These are phyloP conservation scores for Entomortierella parvispora DNA, from an alignment of 192 early-diverging fungal genomes.

Conservation along the genomic window DNA sequence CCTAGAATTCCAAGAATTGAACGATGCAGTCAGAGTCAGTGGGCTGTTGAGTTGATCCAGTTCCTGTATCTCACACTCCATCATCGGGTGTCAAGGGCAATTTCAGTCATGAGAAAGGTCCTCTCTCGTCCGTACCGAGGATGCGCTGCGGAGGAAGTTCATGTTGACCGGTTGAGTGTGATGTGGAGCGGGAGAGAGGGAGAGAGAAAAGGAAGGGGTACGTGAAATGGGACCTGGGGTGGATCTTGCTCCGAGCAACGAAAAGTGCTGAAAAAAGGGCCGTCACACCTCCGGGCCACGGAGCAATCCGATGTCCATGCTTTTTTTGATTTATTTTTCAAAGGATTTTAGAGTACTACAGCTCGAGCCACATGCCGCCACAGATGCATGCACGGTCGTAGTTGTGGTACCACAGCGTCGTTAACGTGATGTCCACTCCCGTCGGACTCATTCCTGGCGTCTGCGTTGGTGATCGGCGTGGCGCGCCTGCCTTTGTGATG, in stretches of 20 bases:
- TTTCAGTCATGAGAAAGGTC: neutral
- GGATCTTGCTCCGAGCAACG: neutral
- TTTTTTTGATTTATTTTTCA: neutral
- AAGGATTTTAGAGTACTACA: constrained; percentile 8
- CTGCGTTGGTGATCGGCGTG: neutral
- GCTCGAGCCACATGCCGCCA: constrained; percentile 50
- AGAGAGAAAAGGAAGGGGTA: neutral
- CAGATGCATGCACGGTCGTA: constrained; percentile 49
- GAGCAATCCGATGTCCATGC: neutral
- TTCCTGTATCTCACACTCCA: neutral
- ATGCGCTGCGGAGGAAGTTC: constrained; percentile 25
- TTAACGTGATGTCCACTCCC: constrained; percentile 25
- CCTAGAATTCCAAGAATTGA: neutral
- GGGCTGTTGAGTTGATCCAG: too few species aligned
- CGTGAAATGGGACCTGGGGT: neutral
- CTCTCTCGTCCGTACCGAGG: constrained; percentile 4
- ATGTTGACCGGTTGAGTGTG: constrained; percentile 4
- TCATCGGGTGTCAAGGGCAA: neutral
- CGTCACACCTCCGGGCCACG: too few species aligned
- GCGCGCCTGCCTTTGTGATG: neutral
- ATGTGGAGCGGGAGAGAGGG: neutral
- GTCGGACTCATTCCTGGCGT: constrained; percentile 1
- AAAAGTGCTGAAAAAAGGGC: too few species aligned
- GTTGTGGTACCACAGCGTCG: constrained; percentile 48
- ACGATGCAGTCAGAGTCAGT: neutral